These are phyloP conservation scores for Macroventuria anomochaeta DNA, from an alignment of 2,329 filamentous ascomycete genomes.

Conservation along the genomic window DNA sequence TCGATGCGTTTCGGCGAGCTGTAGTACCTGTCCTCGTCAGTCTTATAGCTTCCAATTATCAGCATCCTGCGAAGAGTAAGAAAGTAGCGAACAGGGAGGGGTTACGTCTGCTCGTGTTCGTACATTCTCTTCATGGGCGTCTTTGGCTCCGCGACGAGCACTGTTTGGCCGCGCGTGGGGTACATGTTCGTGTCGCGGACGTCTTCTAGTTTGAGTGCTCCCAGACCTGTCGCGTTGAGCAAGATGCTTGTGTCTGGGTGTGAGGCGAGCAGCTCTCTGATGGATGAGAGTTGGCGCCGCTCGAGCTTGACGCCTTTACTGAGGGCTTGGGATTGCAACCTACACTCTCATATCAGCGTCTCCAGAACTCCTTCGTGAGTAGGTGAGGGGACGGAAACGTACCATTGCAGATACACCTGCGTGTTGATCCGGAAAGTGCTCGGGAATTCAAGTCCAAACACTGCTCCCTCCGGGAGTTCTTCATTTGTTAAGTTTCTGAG, in stretches of 20 bases:
- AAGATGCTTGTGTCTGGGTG: constrained; percentile 72
- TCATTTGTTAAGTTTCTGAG: constrained; percentile 34
- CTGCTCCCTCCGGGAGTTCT: constrained; percentile 45
- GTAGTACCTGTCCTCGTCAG: constrained; percentile 38
- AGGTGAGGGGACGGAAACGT: constrained; percentile 9
- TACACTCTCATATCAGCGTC: constrained; percentile 15
- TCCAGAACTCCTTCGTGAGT: not conserved
- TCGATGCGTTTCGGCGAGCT: constrained; percentile 52
- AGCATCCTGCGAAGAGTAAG: not conserved
- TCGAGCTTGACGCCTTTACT: constrained; percentile 68
- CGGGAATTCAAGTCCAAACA: constrained; percentile 47
- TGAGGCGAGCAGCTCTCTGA: constrained; percentile 68
- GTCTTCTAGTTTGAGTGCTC: constrained; percentile 78
- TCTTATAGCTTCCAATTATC: not conserved
- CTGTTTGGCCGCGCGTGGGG: constrained; percentile 80
- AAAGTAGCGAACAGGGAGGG: not conserved
- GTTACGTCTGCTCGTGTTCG: constrained; percentile 24
- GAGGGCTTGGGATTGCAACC: constrained; percentile 68
- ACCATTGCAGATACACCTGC: constrained; percentile 48
- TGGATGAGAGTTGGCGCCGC: constrained; percentile 61
- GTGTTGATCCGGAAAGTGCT: constrained; percentile 50
- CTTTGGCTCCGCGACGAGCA: constrained; percentile 67
- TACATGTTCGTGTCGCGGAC: constrained; percentile 76
- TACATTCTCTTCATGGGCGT: constrained; percentile 50
- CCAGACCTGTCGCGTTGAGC: constrained; percentile 84